Base-by-base conservation (phyloP, 257 asterid species). In the Handroanthus guayacan region DNA sequence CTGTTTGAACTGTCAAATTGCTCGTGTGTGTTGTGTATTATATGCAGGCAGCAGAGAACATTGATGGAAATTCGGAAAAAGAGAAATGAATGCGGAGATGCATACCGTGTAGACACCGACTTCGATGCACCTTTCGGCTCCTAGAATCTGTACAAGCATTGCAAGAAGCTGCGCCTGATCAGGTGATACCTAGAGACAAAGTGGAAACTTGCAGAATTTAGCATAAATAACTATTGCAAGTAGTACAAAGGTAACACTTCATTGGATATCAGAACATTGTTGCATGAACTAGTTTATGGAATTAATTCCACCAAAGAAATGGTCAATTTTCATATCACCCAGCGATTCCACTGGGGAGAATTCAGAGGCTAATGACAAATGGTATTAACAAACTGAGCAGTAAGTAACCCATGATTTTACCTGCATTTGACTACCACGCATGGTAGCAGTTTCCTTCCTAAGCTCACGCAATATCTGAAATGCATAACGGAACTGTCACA, bases 111-210 rank as follows among this genome's bases (percentile, higher is more conserved):
- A 95, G 34, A 91, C 93, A 39, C 99, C 99, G 76, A 95, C 89
- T 92, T 95, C 99, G 36, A 95, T 92, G 82, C 97, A 95, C 77
- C 86, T 91, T 71, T 89, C 72, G n/a, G 97, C 98, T 80, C 97
- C 98, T 47, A 87, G 80, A 83, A 88, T 86, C 85, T 91, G 92
- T 34, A 89, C 92, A 18, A 95, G 95, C 97, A 95, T 88, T 41
- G 96, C 94, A 69, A 95, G 97, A 72, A 95, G 92, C 81, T 95
- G 99, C 6, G 97, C 98, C 83, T 95, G 97, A 87, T 95, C 99
- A 39, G 99, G 98, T 52, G 99, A 95, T 41, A 90, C 95, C 97
- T 92, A 69, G 44, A 39, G 34, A 50, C 72, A 75, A 38, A 45
- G 77, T 43, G 36, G 62, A 56, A 48, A 73, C 62, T 66, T 5